Base-by-base conservation (phyloP, 768 basidiomycete genomes). In the Russula foetens region DNA sequence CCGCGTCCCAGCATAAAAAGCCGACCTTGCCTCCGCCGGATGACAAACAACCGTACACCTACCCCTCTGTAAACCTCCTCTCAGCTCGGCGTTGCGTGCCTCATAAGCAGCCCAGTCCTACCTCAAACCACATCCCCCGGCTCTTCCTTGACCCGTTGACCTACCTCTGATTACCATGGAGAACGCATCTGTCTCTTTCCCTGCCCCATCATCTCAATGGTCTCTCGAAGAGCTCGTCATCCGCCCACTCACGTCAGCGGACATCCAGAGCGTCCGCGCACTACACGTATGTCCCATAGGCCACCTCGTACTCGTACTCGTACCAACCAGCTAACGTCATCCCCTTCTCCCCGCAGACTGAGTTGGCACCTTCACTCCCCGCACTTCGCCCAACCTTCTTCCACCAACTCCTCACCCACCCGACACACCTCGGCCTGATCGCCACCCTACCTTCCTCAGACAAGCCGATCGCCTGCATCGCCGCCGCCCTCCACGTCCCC, bases 401-500 rank as follows among this genome's bases (percentile, higher is more conserved):
- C 57, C 51, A 57, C 41, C 64, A 63, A 6, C 56, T 63, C 33
- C 62, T 65, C 44, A 54, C 57, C 17, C 56, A 58, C 52, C 64
- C 57, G 6, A 53, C 61, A 7, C 64, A 58, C 57, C 50, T 59
- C 53, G 58, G 56, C 26, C 62, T 65, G 39, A 15, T 65, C 47
- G 64, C 62, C 5, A 56, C 57, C 12, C 38, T 44, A 0, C 62
- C 57, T 3, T 56, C 64, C 23, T 57, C 61, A 19, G 15, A 53
- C 23, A 59, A 65, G n/a, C 62, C 64, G 9, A 12, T 63, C 47
- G 63, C 52, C 21, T 58, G 63, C 49, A 58, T 65, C 48, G 49
- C 64, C 53, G 29, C 56, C 21, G 26, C 65, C 1, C 21, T 75
- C 69, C 48, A 61, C 73, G 23, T 73, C 67, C 46, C 61, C 59